These are phyloP conservation scores for Hyaloraphidium curvatum DNA, from an alignment of 192 early-diverging fungal genomes.

Conservation along the genomic window DNA sequence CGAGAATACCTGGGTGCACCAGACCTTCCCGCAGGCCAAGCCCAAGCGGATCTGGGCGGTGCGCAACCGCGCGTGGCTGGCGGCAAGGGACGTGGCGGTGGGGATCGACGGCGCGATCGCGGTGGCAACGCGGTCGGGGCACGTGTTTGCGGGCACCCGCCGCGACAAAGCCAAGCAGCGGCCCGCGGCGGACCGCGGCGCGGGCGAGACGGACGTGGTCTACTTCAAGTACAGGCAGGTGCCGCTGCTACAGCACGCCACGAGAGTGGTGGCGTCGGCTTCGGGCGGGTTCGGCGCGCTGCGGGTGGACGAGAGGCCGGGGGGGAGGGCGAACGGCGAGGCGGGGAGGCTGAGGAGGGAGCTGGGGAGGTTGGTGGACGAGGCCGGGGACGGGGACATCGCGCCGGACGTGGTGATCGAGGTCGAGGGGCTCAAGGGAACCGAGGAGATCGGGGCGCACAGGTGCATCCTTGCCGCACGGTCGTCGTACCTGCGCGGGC, in stretches of 20 bases:
- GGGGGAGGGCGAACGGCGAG: conserved; percentile 8
- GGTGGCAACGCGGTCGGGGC: conserved; percentile 39
- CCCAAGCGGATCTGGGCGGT: conserved; percentile 39
- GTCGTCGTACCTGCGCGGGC: conserved; percentile 14
- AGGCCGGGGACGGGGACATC: conserved; percentile 10
- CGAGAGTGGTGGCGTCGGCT: conserved; percentile 31
- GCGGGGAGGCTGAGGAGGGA: background rate
- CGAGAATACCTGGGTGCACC: no score
- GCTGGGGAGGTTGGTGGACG: conserved; percentile 1
- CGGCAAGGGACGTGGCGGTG: conserved; percentile 34
- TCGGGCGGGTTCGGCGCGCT: conserved; percentile 16
- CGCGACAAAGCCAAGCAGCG: conserved; percentile 3
- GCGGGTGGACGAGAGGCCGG: no score
- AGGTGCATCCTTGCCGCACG: conserved; percentile 22
- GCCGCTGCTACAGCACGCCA: conserved; percentile 35
- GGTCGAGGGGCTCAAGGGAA: conserved; percentile 22
- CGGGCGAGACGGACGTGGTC: conserved; percentile 7
- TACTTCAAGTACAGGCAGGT: conserved; percentile 34
- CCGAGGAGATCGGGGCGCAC: conserved; percentile 24
- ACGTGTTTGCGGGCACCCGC: conserved; percentile 38
- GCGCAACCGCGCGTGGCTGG: conserved; percentile 22
- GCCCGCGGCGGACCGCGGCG: no score
- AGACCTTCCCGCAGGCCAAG: conserved; percentile 15
- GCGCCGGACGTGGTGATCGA: conserved; percentile 6
- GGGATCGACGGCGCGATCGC: conserved; percentile 47